Base-by-base conservation (phyloP, 495 filamentous ascomycete genomes). In the Neurospora sp. region DNA sequence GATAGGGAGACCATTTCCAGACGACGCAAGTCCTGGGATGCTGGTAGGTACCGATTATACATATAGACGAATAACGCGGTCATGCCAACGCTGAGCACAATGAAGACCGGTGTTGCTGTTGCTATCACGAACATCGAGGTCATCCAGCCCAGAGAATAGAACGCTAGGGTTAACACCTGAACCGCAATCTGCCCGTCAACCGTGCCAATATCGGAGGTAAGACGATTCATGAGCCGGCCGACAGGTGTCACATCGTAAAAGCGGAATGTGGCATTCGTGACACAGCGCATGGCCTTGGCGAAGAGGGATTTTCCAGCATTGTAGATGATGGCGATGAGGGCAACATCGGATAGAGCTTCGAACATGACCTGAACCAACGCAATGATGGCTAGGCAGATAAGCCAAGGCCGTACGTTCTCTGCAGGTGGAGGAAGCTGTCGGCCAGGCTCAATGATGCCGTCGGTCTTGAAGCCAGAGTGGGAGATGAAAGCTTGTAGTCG, bases 211-310 rank as follows among this genome's bases (percentile, higher is more conserved):
- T 97, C 93, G 3, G 91, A 91, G 0, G 92, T 95, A 71, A 97
- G 82, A 20, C 93, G 87, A 78, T 97, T 97, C 92, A 95, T 94
- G 75, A 97, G 82, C 31, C 92, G 87, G 0, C 93, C 93, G 22
- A 94, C 88, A 0, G 93, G 93, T 3, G 93, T 96, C 6, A 93
- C 88, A 79, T 96, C 93, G 83, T 94, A 94, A 80, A 93, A 96
- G 42, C 92, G 89, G 79, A 96, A 96, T 2, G 90, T 94, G 20
- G 93, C 92, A 79, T 90, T 86, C 76, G 88, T 89, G 71, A 95
- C 91, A 40, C 86, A 86, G 9, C 85, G 74, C 83, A 96, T 89
- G 14, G 91, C 89, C 40, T 88, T 84, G 69, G 83, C 82, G 76
- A 96, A 96, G 72, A 96, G 83, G 37, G 83, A 81, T 75, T 89